phyloP scores from a whole-genome alignment of 345 rosid genomes.

The Euphorbia pulcherrima region DNA sequence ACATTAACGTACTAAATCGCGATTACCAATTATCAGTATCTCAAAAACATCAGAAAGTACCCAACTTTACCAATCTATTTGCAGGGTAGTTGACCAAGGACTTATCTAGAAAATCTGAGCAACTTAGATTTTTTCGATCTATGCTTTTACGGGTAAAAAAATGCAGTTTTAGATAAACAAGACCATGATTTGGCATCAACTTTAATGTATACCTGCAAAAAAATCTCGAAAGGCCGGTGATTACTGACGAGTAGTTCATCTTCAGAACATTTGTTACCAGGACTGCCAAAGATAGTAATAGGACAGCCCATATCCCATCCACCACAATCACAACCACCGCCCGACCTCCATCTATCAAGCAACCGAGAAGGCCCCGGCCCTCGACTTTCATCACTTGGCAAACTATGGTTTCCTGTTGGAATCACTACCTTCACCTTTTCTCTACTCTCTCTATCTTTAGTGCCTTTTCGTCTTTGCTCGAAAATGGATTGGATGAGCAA shows the following conservation, averaged over 20 bases:
- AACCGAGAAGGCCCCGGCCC: conserved; percentile 81
- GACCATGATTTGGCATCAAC: neutral
- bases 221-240: conserved; percentile 55
- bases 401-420: conserved; percentile 78
- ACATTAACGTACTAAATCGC: neutral
- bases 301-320: conserved; percentile 99
- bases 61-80: too few species aligned
- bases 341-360: conserved; percentile 80
- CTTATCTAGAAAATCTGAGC: neutral
- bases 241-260: conserved; percentile 45
- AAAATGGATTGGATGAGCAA: conserved; percentile 35
- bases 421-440: conserved; percentile 59
- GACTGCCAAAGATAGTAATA: conserved; percentile 60
- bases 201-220: conserved; percentile 50
- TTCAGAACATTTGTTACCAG: conserved; percentile 40
- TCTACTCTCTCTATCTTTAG: conserved; percentile 17
- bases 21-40: neutral
- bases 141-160: neutral
- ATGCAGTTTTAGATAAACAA: neutral
- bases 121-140: neutral
- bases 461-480: conserved; percentile 36
- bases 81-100: neutral
- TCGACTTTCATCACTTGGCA: conserved; percentile 50
- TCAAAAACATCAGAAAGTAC: neutral
- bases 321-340: conserved; percentile 97